Base-by-base conservation (phyloP, 2,329 filamentous ascomycete species). In the Bipolaris victoriae region DNA sequence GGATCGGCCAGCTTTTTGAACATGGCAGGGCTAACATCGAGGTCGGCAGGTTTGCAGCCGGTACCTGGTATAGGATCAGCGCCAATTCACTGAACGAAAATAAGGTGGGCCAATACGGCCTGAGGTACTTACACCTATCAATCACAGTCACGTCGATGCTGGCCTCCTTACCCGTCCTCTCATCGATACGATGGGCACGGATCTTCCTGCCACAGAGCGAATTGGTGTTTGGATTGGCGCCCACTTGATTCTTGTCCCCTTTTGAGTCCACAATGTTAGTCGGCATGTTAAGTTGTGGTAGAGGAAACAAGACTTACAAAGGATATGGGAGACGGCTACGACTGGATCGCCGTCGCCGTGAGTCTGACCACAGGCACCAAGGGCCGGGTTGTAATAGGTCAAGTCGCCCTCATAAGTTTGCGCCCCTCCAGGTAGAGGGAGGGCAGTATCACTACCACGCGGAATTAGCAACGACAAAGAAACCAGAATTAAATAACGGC, bases 291-390 rank as follows among this genome's bases (percentile, higher is more conserved):
- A 16, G 11, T 18, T 37, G 20, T 20, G 2, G 31, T 20, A 15
- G 24, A 40, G 24, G 13, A 13, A 16, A 22, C 3, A 16, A 15
- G 7, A 33, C 55, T 44, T 54, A 57, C 55, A 94, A 4, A 90
- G 70, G n/a, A 82, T 69, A 66, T 88, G 84, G 1, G 88, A 88
- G 0, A 94, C 81, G 0, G 90, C 85, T 35, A 85, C 88, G 39
- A 93, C 84, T 55, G 82, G 69, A 55, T 92, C 88, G 7, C 72
- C 75, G 7, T 81, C 78, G 1, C 70, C 75, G 51, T 84, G 86
- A 1, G 76, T 80, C 31, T 83, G 75, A 5, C 90, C 90, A 70
- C 91, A 94, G 0, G 90, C 87, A 11, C 90, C 90, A 3, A 91
- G 80, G 0, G 75, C 84, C 0, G 88, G 84, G 16, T 79, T 77